Evolutionary conservation across 805 yeast genomes (phyloP).

Genomic region (Ogataea nakhonphanomensis): DNA sequence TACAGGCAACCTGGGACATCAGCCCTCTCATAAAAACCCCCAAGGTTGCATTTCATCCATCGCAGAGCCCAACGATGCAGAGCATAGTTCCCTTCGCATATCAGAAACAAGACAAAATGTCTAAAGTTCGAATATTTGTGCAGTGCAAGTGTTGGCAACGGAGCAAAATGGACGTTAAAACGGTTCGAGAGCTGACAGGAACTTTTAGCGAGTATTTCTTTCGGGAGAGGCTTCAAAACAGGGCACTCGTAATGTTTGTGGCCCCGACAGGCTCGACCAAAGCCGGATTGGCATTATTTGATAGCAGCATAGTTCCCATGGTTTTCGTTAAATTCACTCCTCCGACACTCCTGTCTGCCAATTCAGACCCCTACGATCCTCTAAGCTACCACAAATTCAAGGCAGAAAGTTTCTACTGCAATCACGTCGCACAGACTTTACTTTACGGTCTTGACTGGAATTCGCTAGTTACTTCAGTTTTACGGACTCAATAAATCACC

Average conservation of each 20-base stretch:
- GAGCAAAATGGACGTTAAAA: constrained; percentile 41
- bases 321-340: constrained; percentile 41
- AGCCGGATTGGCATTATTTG: constrained; percentile 45
- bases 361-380: constrained; percentile 30
- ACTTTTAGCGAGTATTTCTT: constrained; percentile 36
- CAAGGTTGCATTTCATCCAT: neutral
- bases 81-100: constrained; percentile 12
- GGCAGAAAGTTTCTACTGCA: constrained; percentile 35
- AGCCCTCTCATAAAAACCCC: neutral
- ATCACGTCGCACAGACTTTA: constrained; percentile 35
- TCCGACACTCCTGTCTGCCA: constrained; percentile 22
- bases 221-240: constrained; percentile 6
- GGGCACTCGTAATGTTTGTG: constrained; percentile 40
- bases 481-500: constrained; percentile 8
- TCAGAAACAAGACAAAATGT: constrained; percentile 15
- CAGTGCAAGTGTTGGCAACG: constrained; percentile 52
- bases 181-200: constrained; percentile 53
- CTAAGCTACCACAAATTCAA: constrained; percentile 39
- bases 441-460: constrained; percentile 37
- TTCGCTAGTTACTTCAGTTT: constrained; percentile 15
- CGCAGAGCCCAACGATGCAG: neutral
- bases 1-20: constrained; percentile 50
- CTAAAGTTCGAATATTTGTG: constrained; percentile 42
- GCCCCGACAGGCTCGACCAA: constrained; percentile 45
- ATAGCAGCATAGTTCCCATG: constrained; percentile 44